Evolutionary conservation across 2,329 filamentous ascomycete species (phyloP), one percentile per base, ranked within the genome.

Genomic region (Apiospora saccharicola): DNA sequence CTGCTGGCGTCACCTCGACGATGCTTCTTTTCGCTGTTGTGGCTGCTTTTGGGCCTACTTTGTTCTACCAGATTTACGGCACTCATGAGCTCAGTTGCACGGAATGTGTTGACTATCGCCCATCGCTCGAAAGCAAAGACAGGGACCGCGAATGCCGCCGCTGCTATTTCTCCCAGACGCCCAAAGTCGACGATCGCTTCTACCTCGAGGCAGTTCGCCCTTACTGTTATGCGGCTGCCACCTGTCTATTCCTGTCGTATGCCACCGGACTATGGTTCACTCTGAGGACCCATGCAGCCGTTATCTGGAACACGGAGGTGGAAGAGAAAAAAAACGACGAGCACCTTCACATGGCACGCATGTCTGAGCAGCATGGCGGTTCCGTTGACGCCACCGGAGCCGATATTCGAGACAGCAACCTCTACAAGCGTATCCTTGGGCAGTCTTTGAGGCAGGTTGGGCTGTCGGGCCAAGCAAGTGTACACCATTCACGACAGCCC

Each of bases 11-110:
- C 46, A 98, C 96, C 0, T 98, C 95, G 2, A 99, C 96, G 0
- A 99, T 99, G 96, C 85, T 99, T 72, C 87, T 99, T 13, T 99
- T 99, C 80, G 96, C 96, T 34, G 93, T 97, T 51, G 96, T 99
- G 77, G 96, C 94, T 74, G 94, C 96, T 12, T 99, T 99, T 82
- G 93, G 96, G 0, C 96, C 96, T 3, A 99, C 96, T 0, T 85
- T 99, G 19, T 99, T 99, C 84, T 99, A 98, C 83, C 96, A 99
- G 80, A 98, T 99, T 75, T 98, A 98, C 82, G 97, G 96, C 77
- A 98, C 95, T 68, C 96, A 99, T 80, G 95, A 99, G 84, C 89
- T 99, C 70, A 96, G 94, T 79, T 99, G 96, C 79, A 90, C 90
- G 72, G 89, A 89, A 71, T 91, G 89, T 57, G 34, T 70, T 73